phyloP scores from a whole-genome alignment of 225 moss, liverwort and hornwort genomes.

The Ulota crispa region DNA sequence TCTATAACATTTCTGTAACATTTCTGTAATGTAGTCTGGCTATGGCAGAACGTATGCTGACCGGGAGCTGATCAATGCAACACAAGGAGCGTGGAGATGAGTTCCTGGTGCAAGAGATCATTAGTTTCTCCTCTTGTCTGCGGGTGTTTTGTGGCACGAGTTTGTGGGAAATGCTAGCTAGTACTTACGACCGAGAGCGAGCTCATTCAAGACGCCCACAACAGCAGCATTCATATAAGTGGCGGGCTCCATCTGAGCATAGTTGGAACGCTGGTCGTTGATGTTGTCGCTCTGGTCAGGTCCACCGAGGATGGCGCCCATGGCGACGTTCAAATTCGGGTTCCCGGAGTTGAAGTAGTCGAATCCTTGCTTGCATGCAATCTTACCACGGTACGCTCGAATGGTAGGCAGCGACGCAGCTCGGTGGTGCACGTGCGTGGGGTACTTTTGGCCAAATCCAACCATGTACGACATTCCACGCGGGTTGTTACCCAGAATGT shows the following conservation, averaged over 20 bases:
- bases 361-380: conserved; percentile 30
- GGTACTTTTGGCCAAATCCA: conserved; percentile 13
- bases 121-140: conserved; percentile 4
- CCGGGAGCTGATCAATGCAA: background rate
- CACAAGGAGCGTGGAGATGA: too few species aligned
- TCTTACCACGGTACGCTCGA: background rate
- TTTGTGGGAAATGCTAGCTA: background rate
- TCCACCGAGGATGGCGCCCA: conserved; percentile 27
- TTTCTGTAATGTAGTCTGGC: background rate
- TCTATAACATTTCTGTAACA: too few species aligned
- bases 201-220: conserved; percentile 25
- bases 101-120: background rate
- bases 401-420: conserved; percentile 28
- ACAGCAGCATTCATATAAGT: conserved; percentile 30
- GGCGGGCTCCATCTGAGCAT: conserved; percentile 32
- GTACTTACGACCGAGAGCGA: conserved; percentile 15
- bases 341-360: conserved; percentile 19
- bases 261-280: conserved; percentile 21
- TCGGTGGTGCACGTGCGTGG: conserved; percentile 61
- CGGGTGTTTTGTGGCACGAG: too few species aligned
- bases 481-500: conserved; percentile 70
- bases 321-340: conserved; percentile 10
- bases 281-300: conserved; percentile 34
- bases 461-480: conserved; percentile 68
- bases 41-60: background rate